Percentiles rank a stretch among this genome's conserved stretches.
Conservation (phyloP, 78 protist genomes). For the Chrysochromulina parva region DNA sequence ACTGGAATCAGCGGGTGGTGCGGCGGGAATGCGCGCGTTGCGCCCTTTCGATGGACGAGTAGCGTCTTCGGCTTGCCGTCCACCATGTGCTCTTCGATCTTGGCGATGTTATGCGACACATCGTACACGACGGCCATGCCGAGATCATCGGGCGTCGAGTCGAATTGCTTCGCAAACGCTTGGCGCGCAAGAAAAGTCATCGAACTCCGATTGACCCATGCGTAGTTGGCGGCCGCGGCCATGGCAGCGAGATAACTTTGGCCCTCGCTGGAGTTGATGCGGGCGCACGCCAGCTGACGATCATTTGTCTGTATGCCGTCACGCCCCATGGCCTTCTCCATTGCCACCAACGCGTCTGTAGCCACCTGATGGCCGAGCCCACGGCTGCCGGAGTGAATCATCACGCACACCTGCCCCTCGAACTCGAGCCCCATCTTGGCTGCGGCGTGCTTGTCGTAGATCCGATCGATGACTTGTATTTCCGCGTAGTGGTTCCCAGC, state of each 20-base stretch:
- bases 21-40: slow-evolving; percentile 96
- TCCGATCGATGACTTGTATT: slow-evolving; percentile 88
- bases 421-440: slow-evolving; percentile 85
- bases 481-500: slow-evolving; percentile 97
- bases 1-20: slow-evolving; percentile 95
- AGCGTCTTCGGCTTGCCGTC: slow-evolving; percentile 76
- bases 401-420: slow-evolving; percentile 71
- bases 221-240: slow-evolving; percentile 93
- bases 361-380: slow-evolving; percentile 96
- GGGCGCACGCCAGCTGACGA: slow-evolving; percentile 70
- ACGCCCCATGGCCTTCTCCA: slow-evolving; percentile 86
- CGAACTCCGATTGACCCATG: slow-evolving; percentile 87
- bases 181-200: slow-evolving; percentile 83
- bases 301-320: slow-evolving; percentile 82
- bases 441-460: slow-evolving; percentile 85
- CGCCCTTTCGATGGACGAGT: slow-evolving; percentile 94
- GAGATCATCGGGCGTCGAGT: slow-evolving; percentile 82
- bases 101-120: slow-evolving; percentile 95
- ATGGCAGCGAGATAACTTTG: slow-evolving; percentile 60
- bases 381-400: slow-evolving; percentile 90
- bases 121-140: slow-evolving; percentile 94
- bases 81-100: slow-evolving; percentile 85
- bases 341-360: slow-evolving; percentile 85
- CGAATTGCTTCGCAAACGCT: slow-evolving; percentile 80
- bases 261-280: slow-evolving; percentile 60